Base-by-base conservation (phyloP, 495 filamentous ascomycete genomes). In the Ascobolus immersus region DNA sequence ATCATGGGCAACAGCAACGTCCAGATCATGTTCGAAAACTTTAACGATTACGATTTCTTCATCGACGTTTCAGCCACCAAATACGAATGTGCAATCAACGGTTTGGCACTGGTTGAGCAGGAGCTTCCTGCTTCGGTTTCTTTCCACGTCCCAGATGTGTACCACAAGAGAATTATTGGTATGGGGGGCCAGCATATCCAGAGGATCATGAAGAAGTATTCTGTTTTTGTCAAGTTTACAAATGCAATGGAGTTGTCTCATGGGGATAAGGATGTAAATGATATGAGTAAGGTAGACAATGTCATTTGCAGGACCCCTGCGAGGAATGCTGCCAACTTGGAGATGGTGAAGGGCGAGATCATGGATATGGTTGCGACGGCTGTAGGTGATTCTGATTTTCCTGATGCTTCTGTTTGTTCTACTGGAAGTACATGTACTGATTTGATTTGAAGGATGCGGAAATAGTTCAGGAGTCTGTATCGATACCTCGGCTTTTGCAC, bases 131-230 rank as follows among this genome's bases (percentile, higher is more conserved):
- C 86, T 21, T 89, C 86, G 12, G 91, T 99, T 48, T 91, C 89
- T 0, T 99, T 99, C 61, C 86, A 99, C 48, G 86, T 99, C 17
- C 86, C 86, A n/a, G 89, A 94, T 45, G 82, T 93, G 47, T 99
- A 99, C 50, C 86, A 99, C 55, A 99, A 94, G 59, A 79, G 89
- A 26, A 99, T 99, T 42, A 99, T 99, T 42, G 86, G 86, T 34
- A 93, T 94, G 38, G 89, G 86, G 39, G 86, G 86, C 12, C 80
- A 92, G 51, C 89, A 94, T 45, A 99, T 99, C 45, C 86, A 99
- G 51, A 81, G 81, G 37, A 94, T 94, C 58, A 99, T 94, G 86
- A 99, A 99, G 60, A 93, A 93, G 54, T 89, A 99, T 57, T 99
- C 86, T 2, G 86, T 99, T 37, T 99, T 94, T 41, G 86, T 99